phyloP scores from a whole-genome alignment of 1,284 basidiomycete species.

The Leccinum griseonigrum region DNA sequence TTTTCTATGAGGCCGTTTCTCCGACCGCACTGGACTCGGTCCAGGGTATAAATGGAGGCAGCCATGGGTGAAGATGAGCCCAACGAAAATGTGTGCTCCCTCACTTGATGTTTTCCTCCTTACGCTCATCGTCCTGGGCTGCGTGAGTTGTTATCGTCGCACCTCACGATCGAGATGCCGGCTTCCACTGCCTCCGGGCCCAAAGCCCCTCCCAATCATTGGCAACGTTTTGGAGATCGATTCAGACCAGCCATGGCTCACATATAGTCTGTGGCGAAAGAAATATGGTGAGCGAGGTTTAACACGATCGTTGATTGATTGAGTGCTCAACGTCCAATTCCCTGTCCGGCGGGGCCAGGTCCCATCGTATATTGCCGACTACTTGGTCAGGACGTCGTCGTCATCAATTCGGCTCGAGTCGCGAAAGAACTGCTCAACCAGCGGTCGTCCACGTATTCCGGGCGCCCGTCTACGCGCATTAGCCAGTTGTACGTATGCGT shows the following conservation, averaged over 20 bases:
- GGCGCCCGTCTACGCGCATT: slow-evolving; percentile 19
- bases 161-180: slow-evolving; percentile 5
- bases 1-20: slow-evolving; percentile 5
- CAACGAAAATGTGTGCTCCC: slow-evolving; percentile 15
- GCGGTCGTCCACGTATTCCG: slow-evolving; percentile 31
- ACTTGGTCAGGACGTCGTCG: slow-evolving; percentile 25
- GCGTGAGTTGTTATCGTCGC: slow-evolving; percentile 7
- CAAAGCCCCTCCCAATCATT: slow-evolving; percentile 32
- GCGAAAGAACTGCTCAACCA: slow-evolving; percentile 31
- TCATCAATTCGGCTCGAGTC: slow-evolving; percentile 28
- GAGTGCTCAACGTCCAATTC: not conserved
- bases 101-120: slow-evolving; percentile 12
- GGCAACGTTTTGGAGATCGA: slow-evolving; percentile 48
- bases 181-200: slow-evolving; percentile 35
- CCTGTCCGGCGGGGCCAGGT: slow-evolving; percentile 14
- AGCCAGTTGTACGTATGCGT: slow-evolving; percentile 24
- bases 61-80: not conserved
- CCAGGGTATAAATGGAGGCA: slow-evolving; percentile 21
- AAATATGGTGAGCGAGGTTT: slow-evolving; percentile 24
- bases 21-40: slow-evolving; percentile 1
- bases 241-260: slow-evolving; percentile 39
- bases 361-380: slow-evolving; percentile 28
- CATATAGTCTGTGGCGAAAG: slow-evolving; percentile 26
- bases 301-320: not conserved
- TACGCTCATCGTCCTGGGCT: slow-evolving; percentile 15